Evolutionary conservation across 2,329 filamentous ascomycete genomes (phyloP).

Genomic region (Pseudogymnoascus sp.): DNA sequence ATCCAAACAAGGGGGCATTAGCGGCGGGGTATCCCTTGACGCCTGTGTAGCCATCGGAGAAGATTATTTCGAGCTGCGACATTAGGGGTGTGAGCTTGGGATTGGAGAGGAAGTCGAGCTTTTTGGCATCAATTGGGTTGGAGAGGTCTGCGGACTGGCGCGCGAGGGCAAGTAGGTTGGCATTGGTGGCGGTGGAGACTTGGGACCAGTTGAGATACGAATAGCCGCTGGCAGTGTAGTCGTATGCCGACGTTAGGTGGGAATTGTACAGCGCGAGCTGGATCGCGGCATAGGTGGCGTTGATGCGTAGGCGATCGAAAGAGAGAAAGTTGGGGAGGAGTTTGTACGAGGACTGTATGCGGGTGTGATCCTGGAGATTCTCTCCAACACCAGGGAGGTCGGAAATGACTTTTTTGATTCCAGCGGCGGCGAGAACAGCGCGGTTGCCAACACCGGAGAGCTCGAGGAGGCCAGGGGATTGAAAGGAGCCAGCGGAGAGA

Average conservation of each 20-base stretch:
- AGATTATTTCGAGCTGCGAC: slow-evolving; percentile 23
- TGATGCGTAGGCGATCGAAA: slow-evolving; percentile 17
- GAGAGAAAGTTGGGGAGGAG: slow-evolving; percentile 16
- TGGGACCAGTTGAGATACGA: slow-evolving; percentile 35
- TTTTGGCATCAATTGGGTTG: slow-evolving; percentile 30
- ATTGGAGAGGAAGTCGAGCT: slow-evolving; percentile 32
- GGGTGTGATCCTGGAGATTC: slow-evolving; percentile 38
- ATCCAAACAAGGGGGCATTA: slow-evolving; percentile 13
- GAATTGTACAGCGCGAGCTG: slow-evolving; percentile 25
- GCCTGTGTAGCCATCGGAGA: slow-evolving; percentile 38
- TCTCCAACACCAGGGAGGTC: slow-evolving; percentile 43
- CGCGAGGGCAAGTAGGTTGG: slow-evolving; percentile 27
- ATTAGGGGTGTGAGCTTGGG: slow-evolving; percentile 10
- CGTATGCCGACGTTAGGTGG: slow-evolving; percentile 15
- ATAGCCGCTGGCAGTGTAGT: slow-evolving; percentile 28
- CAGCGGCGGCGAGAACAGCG: slow-evolving; percentile 34
- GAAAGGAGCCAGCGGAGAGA: slow-evolving; percentile 41
- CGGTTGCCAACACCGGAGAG: slow-evolving; percentile 41
- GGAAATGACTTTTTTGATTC: slow-evolving; percentile 35
- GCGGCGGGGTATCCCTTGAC: slow-evolving; percentile 19
- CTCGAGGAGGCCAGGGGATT: slow-evolving; percentile 43
- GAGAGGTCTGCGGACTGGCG: slow-evolving; percentile 24
- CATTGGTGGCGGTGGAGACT: slow-evolving; percentile 26
- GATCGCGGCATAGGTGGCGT: slow-evolving; percentile 24
- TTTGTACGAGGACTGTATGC: slow-evolving; percentile 19